Percentiles rank a stretch among this genome's conserved stretches.
Evolutionary conservation across 495 filamentous ascomycete species (phyloP).

Genomic region (Aspergillus homomorphus): DNA sequence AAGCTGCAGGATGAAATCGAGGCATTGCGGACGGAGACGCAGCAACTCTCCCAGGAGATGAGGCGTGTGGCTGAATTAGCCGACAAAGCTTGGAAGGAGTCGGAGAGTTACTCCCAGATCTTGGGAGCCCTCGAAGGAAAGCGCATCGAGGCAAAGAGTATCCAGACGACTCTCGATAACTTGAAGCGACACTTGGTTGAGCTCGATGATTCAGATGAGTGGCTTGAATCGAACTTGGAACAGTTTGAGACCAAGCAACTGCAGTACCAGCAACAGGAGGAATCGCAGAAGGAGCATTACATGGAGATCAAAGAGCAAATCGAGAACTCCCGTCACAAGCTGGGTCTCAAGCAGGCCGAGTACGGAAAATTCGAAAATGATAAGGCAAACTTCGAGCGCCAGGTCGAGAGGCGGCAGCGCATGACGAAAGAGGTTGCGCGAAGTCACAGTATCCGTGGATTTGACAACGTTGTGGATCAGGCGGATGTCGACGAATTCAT

Average conservation of each 20-base stretch:
- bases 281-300: slow-evolving; percentile 58
- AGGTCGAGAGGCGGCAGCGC: slow-evolving; percentile 62
- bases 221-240: slow-evolving; percentile 70
- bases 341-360: slow-evolving; percentile 75
- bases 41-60: slow-evolving; percentile 55
- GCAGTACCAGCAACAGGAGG: slow-evolving; percentile 59
- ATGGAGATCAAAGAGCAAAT: slow-evolving; percentile 61
- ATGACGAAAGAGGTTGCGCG: slow-evolving; percentile 77
- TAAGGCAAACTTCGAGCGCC: slow-evolving; percentile 78
- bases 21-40: slow-evolving; percentile 53
- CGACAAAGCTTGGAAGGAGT: slow-evolving; percentile 58
- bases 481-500: slow-evolving; percentile 71
- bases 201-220: slow-evolving; percentile 73
- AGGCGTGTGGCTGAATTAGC: slow-evolving; percentile 52
- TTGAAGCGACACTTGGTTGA: slow-evolving; percentile 68
- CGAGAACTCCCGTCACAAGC: slow-evolving; percentile 50
- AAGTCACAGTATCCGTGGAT: slow-evolving; percentile 78
- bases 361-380: slow-evolving; percentile 81
- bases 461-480: slow-evolving; percentile 75
- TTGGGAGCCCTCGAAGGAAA: slow-evolving; percentile 73
- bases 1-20: slow-evolving; percentile 75
- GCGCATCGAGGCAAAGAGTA: slow-evolving; percentile 62
- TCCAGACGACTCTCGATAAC: slow-evolving; percentile 64
- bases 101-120: slow-evolving; percentile 57
- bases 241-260: slow-evolving; percentile 74